Conservation (phyloP, 192 early-diverging fungal species). For the Coemansia biformis region DNA sequence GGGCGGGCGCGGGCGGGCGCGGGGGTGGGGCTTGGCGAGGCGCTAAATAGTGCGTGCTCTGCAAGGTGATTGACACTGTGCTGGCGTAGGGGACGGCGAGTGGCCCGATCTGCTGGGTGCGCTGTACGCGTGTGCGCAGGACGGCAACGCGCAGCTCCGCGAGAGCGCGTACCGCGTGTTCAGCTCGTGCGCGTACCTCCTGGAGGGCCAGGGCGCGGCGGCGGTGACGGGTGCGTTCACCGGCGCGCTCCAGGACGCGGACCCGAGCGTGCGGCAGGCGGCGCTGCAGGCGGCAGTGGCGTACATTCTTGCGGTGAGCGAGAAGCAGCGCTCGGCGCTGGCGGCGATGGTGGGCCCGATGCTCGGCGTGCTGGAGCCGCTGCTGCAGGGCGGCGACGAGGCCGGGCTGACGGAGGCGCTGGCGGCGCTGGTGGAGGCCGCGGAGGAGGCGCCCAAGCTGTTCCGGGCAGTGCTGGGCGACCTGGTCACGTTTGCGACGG, state of each 20-base stretch:
- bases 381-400: slow-evolving; percentile 68
- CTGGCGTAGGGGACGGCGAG: slow-evolving; percentile 17
- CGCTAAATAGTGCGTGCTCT: too few relatives aligned
- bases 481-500: slow-evolving; percentile 69
- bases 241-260: slow-evolving; percentile 65
- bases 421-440: slow-evolving; percentile 79
- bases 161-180: slow-evolving; percentile 91
- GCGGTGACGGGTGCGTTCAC: slow-evolving; percentile 68
- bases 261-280: slow-evolving; percentile 65
- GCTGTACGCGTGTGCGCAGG: slow-evolving; percentile 76
- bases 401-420: slow-evolving; percentile 65
- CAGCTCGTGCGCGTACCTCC: slow-evolving; percentile 70
- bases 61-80: too few relatives aligned
- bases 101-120: slow-evolving; percentile 81
- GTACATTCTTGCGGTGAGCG: slow-evolving; percentile 68
- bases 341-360: slow-evolving; percentile 69
- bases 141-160: slow-evolving; percentile 66
- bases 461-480: slow-evolving; percentile 75
- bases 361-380: slow-evolving; percentile 71
- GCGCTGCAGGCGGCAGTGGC: slow-evolving; percentile 70
- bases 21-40: too few relatives aligned
- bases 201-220: slow-evolving; percentile 65
- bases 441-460: slow-evolving; percentile 72
- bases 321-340: slow-evolving; percentile 42
- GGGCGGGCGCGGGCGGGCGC: too few relatives aligned